Evolutionary conservation across 2,329 filamentous ascomycete species (phyloP).

Genomic region (Chrysoporthe deuterocubensis): DNA sequence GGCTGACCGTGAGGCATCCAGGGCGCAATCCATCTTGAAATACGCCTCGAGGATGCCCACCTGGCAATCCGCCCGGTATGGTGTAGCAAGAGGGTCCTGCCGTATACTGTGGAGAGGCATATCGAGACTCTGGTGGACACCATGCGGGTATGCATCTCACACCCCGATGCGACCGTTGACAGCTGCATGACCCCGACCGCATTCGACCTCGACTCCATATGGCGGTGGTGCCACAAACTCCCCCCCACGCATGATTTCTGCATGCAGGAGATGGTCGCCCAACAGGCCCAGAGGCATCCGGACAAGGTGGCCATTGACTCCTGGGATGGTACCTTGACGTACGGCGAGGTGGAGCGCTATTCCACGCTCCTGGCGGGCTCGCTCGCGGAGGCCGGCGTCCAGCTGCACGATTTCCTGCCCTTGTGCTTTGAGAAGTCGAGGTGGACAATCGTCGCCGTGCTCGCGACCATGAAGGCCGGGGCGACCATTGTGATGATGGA

Average conservation of each 20-base stretch:
- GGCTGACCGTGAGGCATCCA: constrained; percentile 29
- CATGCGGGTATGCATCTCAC: constrained; percentile 40
- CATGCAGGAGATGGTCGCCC: constrained; percentile 51
- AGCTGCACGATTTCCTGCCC: constrained; percentile 31
- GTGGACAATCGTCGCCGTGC: constrained; percentile 36
- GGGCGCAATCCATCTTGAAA: constrained; percentile 40
- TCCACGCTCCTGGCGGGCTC: constrained; percentile 29
- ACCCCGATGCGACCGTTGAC: constrained; percentile 37
- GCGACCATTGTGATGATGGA: constrained; percentile 39
- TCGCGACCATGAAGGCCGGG: constrained; percentile 39
- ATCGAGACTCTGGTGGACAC: constrained; percentile 48
- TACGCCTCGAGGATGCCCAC: constrained; percentile 33
- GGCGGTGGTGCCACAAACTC: constrained; percentile 51
- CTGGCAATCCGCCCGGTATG: constrained; percentile 47
- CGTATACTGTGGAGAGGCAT: constrained; percentile 47
- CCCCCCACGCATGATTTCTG: constrained; percentile 48
- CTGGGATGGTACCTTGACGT: constrained; percentile 34
- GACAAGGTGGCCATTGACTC: constrained; percentile 39
- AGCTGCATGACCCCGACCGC: constrained; percentile 39
- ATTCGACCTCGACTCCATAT: constrained; percentile 41
- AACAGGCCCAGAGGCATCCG: constrained; percentile 40
- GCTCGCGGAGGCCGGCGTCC: constrained; percentile 29
- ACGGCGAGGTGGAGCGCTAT: constrained; percentile 29
- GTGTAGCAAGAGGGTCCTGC: constrained; percentile 45
- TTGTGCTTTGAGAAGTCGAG: constrained; percentile 38